phyloP scores from a whole-genome alignment of 192 early-diverging fungal genomes.

The Backusella circina region DNA sequence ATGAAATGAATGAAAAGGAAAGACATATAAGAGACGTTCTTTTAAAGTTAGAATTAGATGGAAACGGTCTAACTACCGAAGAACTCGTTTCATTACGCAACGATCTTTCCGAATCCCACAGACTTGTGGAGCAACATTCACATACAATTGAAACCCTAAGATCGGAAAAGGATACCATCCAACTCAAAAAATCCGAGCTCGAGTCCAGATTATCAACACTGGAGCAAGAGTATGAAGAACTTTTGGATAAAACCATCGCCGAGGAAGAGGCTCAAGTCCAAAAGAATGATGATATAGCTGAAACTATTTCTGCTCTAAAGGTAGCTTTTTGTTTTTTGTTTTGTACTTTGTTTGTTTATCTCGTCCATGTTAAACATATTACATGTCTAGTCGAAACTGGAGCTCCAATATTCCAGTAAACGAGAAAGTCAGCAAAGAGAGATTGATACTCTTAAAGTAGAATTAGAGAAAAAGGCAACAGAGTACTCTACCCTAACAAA shows the following conservation, averaged over 20 bases:
- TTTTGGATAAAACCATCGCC: constrained; percentile 68
- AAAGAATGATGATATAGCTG: constrained; percentile 46
- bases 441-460: constrained; percentile 63
- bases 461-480: constrained; percentile 66
- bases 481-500: constrained; percentile 60
- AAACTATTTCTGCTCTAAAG: constrained; percentile 83
- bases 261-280: constrained; percentile 61
- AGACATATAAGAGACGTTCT: constrained; percentile 69
- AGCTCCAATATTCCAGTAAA: constrained; percentile 80
- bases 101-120: constrained; percentile 68
- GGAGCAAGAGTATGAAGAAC: constrained; percentile 81
- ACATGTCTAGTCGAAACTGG: constrained; percentile 60
- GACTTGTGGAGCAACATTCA: constrained; percentile 58
- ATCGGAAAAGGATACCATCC: constrained; percentile 54
- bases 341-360: neutral
- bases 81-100: constrained; percentile 64
- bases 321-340: constrained; percentile 32
- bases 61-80: constrained; percentile 46
- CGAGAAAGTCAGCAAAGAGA: constrained; percentile 71
- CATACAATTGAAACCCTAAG: constrained; percentile 58
- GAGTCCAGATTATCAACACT: constrained; percentile 65
- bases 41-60: constrained; percentile 54
- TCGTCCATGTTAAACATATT: neutral
- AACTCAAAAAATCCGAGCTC: constrained; percentile 60
- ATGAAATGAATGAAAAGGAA: constrained; percentile 74